Conservation (phyloP, 805 yeast genomes). For the Candida ulmi region DNA sequence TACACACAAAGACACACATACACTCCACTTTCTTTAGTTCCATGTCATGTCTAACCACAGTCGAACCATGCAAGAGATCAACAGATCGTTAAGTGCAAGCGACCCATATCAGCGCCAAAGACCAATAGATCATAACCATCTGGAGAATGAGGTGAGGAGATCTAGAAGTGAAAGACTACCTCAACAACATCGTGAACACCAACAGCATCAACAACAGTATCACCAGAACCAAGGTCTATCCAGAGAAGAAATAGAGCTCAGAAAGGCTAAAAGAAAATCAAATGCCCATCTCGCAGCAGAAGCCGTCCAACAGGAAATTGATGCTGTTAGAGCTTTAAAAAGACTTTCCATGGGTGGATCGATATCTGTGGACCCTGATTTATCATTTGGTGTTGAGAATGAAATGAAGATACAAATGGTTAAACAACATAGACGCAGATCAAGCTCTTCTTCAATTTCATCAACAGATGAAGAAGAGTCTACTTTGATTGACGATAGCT, state of each 20-base stretch:
- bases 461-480: conserved; percentile 5
- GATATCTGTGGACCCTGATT: conserved; percentile 61
- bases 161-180: neutral
- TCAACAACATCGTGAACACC: no score
- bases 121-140: neutral
- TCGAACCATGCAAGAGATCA: neutral
- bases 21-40: no score
- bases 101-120: neutral
- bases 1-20: no score
- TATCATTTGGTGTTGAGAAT: conserved; percentile 40
- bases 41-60: conserved; percentile 1
- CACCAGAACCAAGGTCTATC: neutral
- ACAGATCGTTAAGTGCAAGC: neutral
- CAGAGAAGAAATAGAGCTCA: neutral
- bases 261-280: conserved; percentile 31
- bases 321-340: conserved; percentile 68
- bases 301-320: conserved; percentile 70
- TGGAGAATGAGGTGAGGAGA: neutral
- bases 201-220: no score
- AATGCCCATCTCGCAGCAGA: conserved; percentile 59
- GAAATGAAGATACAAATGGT: conserved; percentile 22
- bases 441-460: conserved; percentile 11
- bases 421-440: conserved; percentile 13
- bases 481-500: conserved; percentile 6
- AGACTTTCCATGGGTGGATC: conserved; percentile 61